phyloP scores from a whole-genome alignment of 768 basidiomycete genomes.

The Artomyces pyxidatus region DNA sequence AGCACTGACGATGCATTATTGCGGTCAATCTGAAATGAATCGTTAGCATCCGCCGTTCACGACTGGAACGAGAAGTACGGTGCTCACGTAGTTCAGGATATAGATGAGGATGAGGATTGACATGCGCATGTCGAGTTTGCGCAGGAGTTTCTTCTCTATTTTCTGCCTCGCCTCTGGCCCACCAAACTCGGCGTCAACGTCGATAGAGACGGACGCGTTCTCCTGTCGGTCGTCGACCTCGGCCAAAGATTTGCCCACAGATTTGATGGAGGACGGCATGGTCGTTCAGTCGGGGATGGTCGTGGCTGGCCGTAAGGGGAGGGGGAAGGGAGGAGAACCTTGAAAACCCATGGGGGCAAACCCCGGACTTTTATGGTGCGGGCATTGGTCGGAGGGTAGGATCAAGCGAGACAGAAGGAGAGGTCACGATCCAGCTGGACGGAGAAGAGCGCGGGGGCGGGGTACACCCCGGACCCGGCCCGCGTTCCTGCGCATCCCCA shows the following conservation, averaged over 20 bases:
- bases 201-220: not conserved
- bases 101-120: constrained; percentile 38
- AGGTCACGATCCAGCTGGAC: not conserved
- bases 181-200: constrained; percentile 28
- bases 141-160: constrained; percentile 35
- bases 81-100: constrained; percentile 38
- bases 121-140: constrained; percentile 36
- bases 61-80: not conserved
- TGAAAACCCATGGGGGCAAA: not conserved
- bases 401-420: not conserved
- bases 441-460: not conserved
- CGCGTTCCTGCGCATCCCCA: not conserved
- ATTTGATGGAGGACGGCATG: not conserved
- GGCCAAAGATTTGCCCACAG: not conserved
- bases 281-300: not conserved
- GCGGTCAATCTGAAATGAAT: constrained; percentile 59
- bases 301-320: not conserved
- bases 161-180: constrained; percentile 28
- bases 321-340: not conserved
- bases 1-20: constrained; percentile 55
- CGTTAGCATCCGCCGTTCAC: too few species aligned
- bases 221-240: not conserved
- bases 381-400: too few species aligned
- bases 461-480: not conserved
- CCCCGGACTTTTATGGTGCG: not conserved